A percentile compares a stretch with the other conserved stretches of the same genome.
Conservation (phyloP, 345 rosid species). For the Dimocarpus longan region DNA sequence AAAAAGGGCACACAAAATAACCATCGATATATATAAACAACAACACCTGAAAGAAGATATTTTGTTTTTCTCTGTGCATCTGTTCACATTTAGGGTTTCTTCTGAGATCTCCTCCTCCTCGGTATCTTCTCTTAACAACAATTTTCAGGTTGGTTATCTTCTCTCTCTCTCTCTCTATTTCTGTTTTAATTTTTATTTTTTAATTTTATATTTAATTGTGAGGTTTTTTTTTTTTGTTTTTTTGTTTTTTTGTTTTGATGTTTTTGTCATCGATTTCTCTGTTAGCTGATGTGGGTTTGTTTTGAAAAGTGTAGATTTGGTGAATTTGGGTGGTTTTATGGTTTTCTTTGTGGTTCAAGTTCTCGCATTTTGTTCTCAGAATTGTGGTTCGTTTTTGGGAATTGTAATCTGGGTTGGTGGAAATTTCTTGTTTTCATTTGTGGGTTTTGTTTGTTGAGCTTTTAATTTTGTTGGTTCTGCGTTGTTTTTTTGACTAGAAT, state of each 20-base stretch:
- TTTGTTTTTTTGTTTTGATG: background rate
- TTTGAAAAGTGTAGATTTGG: background rate
- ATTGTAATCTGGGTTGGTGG: slow-evolving; percentile 4
- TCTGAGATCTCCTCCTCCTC: background rate
- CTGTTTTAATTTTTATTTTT: background rate
- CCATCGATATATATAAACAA: background rate
- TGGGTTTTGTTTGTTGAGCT: background rate
- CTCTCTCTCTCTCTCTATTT: background rate
- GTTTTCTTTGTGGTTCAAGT: background rate
- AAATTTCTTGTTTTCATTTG: background rate
- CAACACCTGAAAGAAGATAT: background rate
- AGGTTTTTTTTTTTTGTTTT: background rate
- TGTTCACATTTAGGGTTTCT: background rate
- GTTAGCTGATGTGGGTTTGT: background rate
- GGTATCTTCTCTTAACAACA: background rate
- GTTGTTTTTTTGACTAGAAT: background rate
- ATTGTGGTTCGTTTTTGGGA: background rate
- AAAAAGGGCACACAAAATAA: background rate
- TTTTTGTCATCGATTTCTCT: background rate
- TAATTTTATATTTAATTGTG: too few relatives aligned
- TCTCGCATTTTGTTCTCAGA: slow-evolving; percentile 21
- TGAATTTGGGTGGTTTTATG: background rate
- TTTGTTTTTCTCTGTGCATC: background rate
- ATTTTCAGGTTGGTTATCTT: background rate
- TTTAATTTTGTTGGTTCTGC: background rate